Evolutionary conservation across 495 filamentous ascomycete genomes (phyloP), one percentile per base, ranked within the genome.

Genomic region (Thermothielavioides terrestris): DNA sequence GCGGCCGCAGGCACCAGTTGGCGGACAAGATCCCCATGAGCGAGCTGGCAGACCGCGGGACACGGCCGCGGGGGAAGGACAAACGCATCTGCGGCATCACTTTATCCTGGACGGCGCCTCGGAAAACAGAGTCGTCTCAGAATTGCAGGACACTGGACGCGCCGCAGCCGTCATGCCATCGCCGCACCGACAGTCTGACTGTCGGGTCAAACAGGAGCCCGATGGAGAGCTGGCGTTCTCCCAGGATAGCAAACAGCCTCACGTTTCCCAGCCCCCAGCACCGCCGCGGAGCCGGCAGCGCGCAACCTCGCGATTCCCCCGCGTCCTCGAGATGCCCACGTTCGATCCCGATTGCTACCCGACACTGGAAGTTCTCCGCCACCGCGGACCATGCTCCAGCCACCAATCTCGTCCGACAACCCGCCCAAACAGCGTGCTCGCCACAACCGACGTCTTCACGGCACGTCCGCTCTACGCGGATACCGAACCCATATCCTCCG

Each of bases 301-400:
- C 26, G 17, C 36, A 21, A 10, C 18, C 26, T 49, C 37, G 4
- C 37, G 37, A 7, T 42, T 42, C 15, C 46, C 46, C 17, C 38
- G 37, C 20, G 18, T 49, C 5, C 37, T 35, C 5, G 36, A 49
- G 1, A 41, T 49, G 39, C 47, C 47, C 22, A 43, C 47, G n/a
- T 50, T 49, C 7, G 38, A 35, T 14, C 20, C 28, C 6, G 14
- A 21, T 20, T 34, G 45, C 15, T 17, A 39, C 12, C 34, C 35
- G 1, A 4, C 30, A 6, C 15, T 30, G 25, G 25, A 30, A 15
- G 6, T 31, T 15, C 15, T 39, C 35, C n/a, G 20, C 42, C 28
- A 27, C 11, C 28, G 4, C 17, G 7, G 6, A 2, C 21, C 20
- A 9, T 8, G 12, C 20, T 27, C 26, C 22, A 9, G 6, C 14